These are phyloP conservation scores for Durotheca rogersii DNA, from an alignment of 495 filamentous ascomycete genomes.

Conservation along the genomic window DNA sequence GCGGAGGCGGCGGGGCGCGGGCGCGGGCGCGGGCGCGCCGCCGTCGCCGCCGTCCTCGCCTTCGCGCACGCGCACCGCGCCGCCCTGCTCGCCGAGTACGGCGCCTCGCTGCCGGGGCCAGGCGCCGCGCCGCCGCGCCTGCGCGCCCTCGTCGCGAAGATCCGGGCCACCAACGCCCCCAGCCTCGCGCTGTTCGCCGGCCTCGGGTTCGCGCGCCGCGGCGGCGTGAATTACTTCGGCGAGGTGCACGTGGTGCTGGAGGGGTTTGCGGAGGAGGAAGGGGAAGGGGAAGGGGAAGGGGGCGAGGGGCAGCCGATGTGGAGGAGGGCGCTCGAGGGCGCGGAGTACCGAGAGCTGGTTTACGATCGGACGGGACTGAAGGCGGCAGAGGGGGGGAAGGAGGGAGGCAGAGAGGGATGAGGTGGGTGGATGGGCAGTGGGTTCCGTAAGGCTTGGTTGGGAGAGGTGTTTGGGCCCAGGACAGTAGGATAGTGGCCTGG, in stretches of 20 bases:
- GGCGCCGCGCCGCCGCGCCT: constrained; percentile 17
- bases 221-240: constrained; percentile 51
- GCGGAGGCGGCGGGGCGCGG: constrained; percentile 63
- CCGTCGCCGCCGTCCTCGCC: no score
- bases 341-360: constrained; percentile 14
- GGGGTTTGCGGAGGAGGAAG: constrained; percentile 18
- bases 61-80: no score
- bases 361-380: constrained; percentile 18
- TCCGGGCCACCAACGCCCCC: constrained; percentile 39
- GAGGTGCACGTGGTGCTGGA: constrained; percentile 48
- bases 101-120: background rate
- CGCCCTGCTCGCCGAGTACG: constrained; percentile 62
- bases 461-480: no score
- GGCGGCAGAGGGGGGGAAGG: background rate
- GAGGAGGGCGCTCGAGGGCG: background rate
- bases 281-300: background rate
- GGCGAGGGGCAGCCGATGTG: background rate
- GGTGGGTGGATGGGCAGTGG: constrained; percentile 10
- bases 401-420: background rate
- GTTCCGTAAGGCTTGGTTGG: no score
- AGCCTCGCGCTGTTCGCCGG: constrained; percentile 49
- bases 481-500: no score
- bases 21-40: no score
- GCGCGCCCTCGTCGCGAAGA: constrained; percentile 48
- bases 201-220: constrained; percentile 48